Evolutionary conservation across 2,329 filamentous ascomycete genomes (phyloP), one percentile per base, ranked within the genome.

Genomic region (Parastagonospora nodorum): DNA sequence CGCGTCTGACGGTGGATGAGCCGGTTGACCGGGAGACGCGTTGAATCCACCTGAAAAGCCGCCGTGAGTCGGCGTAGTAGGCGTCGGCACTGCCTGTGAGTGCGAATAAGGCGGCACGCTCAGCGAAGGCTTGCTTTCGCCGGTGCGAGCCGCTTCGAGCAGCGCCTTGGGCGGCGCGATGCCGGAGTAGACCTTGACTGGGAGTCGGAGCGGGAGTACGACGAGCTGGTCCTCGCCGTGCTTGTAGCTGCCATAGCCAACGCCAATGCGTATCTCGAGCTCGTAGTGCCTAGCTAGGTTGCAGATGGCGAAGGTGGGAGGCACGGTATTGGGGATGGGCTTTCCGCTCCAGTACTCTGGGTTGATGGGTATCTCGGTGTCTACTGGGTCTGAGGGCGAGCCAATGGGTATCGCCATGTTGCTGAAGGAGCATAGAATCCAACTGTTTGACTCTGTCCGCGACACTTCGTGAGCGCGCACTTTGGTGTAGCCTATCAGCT

Each of bases 241-340:
- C 42, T 77, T 77, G 43, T 82, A 79, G 28, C 82, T 82, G 6
- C 88, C 89, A 80, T 90, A 92, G 49, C 85, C 85, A 32, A 97
- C 73, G 1, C 91, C 91, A 7, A 96, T 78, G 51, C 86, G 86
- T 35, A 97, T 77, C 73, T 97, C 91, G 32, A 99, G 76, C 68
- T 92, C 88, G 72, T 99, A 97, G 44, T 78, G 82, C 27, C 93
- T 84, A 44, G 84, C 82, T 42, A 97, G 83, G 72, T 97, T 97
- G 75, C 94, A 99, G 1, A 92, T 90, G 42, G 85, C 80, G 69
- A 99, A 99, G 0, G 86, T 88, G 0, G 94, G 94, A 8, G 91
- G 87, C 9, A 99, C 85, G 0, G 90, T 93, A 69, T 90, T 94
- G 2, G 93, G 94, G 5, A 97, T 78, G 0, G 85, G 79, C 42